Evolutionary conservation across 495 filamentous ascomycete genomes (phyloP), one percentile per base, ranked within the genome.

Genomic region (Neohortaea acidophila): DNA sequence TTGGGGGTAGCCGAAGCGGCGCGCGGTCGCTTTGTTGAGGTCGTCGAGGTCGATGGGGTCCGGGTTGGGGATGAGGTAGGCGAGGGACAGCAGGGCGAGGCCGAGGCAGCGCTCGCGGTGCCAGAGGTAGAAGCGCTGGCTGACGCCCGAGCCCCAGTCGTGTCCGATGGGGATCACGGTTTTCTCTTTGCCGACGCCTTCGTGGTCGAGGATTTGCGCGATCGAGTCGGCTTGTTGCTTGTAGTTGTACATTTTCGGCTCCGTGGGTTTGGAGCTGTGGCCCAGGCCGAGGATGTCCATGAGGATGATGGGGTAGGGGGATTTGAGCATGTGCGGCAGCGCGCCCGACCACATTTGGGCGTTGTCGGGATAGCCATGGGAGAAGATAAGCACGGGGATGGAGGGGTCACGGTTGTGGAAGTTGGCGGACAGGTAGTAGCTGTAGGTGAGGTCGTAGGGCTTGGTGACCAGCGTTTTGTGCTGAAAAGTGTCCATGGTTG

Each of bases 221-320:
- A 45, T 27, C n/a, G 40, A 38, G 35, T 28, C 24, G 17, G 31
- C 30, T 43, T 48, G 47, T n/a, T 27, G 14, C 12, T 38, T 21
- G 23, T 28, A 40, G 15, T 18, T 21, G 31, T 45, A 49, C 12
- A 2, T 12, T 3, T n/a, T 18, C 1, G 35, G 2, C 5, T 45
- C 28, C 11, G 25, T 40, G n/a, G 45, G 45, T 21, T 49, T 49
- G 3, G 33, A 38, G 3, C 34, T 38, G 18, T 32, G 34, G 18
- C 35, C 45, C n/a, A 41, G 32, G 34, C 45, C 45, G 1, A 49
- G 36, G 13, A 44, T 26, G 34, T 49, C 45, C 14, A 41, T 25
- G 4, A 44, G 11, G 22, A 48, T 14, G 8, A 48, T 33, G 13
- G 41, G 32, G 27, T 48, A 43, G 12, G n/a, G 18, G 4, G 26